Evolutionary conservation across 371 early-diverging fungal species (phyloP), one percentile per base, ranked within the genome.

Genomic region (Syncephalastrum contaminatum): DNA sequence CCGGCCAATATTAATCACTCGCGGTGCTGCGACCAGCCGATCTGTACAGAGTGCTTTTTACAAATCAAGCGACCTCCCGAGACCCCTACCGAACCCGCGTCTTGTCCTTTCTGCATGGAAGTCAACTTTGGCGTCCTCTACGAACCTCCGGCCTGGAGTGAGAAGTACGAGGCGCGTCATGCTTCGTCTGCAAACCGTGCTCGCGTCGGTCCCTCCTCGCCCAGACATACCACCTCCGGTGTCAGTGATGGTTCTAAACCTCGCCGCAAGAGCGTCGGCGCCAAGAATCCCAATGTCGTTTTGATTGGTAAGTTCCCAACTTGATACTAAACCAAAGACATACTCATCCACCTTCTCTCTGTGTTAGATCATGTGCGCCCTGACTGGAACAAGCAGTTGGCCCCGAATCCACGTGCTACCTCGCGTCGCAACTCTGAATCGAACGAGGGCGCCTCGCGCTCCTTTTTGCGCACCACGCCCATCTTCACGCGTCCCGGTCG

Each of bases 11-110:
- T 92, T 75, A 96, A 96, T 74, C 86, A 89, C 61, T 88, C 95
- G 16, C 80, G 90, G 18, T 96, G 96, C 69, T 96, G 96, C 74
- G 90, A 92, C 70, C 90, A 95, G 62, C 96, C 96, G 14, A 90
- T 96, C 47, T 96, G 96, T 75, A 93, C 96, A 12, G 96, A 95
- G 59, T 96, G 96, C 66, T 94, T 96, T 73, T 83, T 95, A 48
- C 95, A 96, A 80, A 92, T 96, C 64, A 91, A 92, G 67, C 84
- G 96, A 41, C 86, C 85, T 36, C 76, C 67, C 3, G 81, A 80
- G 54, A 72, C 80, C 27, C 81, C 83, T 4, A 16, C 51, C 15
- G 14, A 18, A 14, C 78, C 90, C 7, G 85, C 90, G 18, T 80
- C 85, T 40, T 96, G 96, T 59, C 96, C 96, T 0, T 96, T 84